Evolutionary conservation across 1,284 basidiomycete genomes (phyloP), one percentile per base, ranked within the genome.

Genomic region (Marasmius oreades): DNA sequence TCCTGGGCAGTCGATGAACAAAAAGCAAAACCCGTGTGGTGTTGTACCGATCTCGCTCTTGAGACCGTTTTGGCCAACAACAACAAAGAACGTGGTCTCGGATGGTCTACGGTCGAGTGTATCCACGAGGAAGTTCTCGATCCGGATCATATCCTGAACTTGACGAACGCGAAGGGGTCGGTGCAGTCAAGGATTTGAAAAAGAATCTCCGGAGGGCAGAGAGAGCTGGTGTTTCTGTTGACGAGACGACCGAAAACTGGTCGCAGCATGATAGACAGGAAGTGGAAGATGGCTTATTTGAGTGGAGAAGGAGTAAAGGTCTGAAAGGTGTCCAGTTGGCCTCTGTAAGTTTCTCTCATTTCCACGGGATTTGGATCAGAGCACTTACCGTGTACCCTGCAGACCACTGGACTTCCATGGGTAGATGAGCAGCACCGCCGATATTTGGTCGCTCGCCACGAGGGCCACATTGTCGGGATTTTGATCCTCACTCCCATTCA

Each of bases 71-170:
- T 77, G 22, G 74, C 62, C 0, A n/a, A n/a, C n/a, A n/a, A n/a
- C n/a, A n/a, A n/a, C n/a, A 60, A 63, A 36, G 56, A 47, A 22
- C 18, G 28, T 22, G 36, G n/a, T 11, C 12, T 67, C 22, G 67
- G 66, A 0, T 77, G 74, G 78, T 69, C 69, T 37, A 70, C 71
- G 2, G 69, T 78, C 31, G 67, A 69, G 43, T 80, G 77, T 55
- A 76, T 79, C 52, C 72, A 72, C 48, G 77, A 79, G 55, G 75
- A 77, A 55, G 63, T 73, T 28, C 55, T 79, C 5, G 69, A 79
- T 55, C 51, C 61, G n/a, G n/a, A n/a, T n/a, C n/a, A n/a, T n/a
- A n/a, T n/a, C n/a, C n/a, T n/a, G n/a, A n/a, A n/a, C n/a, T n/a
- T n/a, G n/a, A n/a, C n/a, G n/a, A n/a, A n/a, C n/a, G n/a, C n/a